phyloP scores from a whole-genome alignment of 2,329 filamentous ascomycete species.

The Pyrenophora tritici-repentis region DNA sequence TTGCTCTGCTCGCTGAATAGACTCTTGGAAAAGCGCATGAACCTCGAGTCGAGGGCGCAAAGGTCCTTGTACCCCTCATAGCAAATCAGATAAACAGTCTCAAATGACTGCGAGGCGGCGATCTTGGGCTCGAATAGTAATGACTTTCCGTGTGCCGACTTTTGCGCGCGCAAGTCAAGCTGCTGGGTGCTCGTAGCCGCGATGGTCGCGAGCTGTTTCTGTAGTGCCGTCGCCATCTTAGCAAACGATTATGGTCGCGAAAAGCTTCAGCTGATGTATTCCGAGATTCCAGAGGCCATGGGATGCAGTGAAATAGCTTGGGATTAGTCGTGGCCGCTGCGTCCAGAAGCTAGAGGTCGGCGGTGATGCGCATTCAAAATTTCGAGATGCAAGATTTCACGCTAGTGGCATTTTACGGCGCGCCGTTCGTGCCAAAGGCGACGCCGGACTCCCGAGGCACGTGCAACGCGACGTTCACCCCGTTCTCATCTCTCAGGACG shows the following conservation, averaged over 20 bases:
- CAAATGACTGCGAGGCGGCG: constrained; percentile 86
- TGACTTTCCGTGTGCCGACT: constrained; percentile 88
- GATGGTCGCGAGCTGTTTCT: constrained; percentile 91
- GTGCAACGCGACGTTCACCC: constrained; percentile 14
- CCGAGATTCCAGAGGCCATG: constrained; percentile 28
- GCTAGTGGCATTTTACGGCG: constrained; percentile 19
- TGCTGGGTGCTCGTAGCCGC: constrained; percentile 87
- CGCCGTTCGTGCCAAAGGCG: constrained; percentile 8
- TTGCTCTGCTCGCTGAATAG: constrained; percentile 96
- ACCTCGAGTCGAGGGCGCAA: constrained; percentile 82
- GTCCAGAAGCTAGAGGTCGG: constrained; percentile 2
- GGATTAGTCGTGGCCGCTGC: constrained; percentile 24
- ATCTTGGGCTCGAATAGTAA: constrained; percentile 88
- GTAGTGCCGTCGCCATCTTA: constrained; percentile 77
- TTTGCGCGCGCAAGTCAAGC: constrained; percentile 91
- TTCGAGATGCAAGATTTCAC: constrained; percentile 31
- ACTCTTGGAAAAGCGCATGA: constrained; percentile 72
- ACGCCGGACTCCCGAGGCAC: constrained; percentile 16
- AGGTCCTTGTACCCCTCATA: constrained; percentile 89
- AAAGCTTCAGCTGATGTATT: not conserved
- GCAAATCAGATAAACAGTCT: constrained; percentile 85
- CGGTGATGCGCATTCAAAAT: constrained; percentile 21
- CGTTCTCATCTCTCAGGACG: not conserved
- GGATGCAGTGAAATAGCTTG: constrained; percentile 24
- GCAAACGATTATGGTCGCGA: not conserved